Evolutionary conservation across 257 asterid genomes (phyloP), one percentile per base, ranked within the genome.

Genomic region (Solanum tarijense): DNA sequence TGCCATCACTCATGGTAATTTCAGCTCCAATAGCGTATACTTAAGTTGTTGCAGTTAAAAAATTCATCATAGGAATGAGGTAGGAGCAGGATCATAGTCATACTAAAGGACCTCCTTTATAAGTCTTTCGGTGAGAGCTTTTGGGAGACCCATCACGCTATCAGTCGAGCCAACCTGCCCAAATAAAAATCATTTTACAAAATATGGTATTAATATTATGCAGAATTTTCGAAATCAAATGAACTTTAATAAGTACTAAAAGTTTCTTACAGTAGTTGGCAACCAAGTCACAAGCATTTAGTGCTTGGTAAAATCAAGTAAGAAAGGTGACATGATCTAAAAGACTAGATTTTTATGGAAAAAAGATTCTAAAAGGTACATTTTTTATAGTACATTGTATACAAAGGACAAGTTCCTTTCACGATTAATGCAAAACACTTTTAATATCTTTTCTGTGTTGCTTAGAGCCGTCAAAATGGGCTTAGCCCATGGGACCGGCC

Each of bases 61-160:
- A 62, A 2, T 5, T 62, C 16, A 12, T 48, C 3, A 14, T 41
- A 78, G 7, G 35, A 76, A 38, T 36, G 36, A 29, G 20, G n/a
- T 13, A 86, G 9, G 48, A 1, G 7, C 31, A 69, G 38, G 78
- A 46, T 27, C 39, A 34, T 31, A 86, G 52, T 23, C 78, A 52
- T 69, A 87, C 90, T 93, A 92, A 83, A 96, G 89, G 90, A 90
- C 98, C 90, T 95, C 99, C 87, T 94, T 90, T 74, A 97, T 90
- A 83, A 97, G 93, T 90, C 92, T 92, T 83, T 90, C 91, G 0
- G 98, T 93, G 58, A 97, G 95, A 83, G 88, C 94, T 89, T 91
- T 93, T 7, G 99, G 98, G 18, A 97, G 98, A 89, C 99, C 99
- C 99, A 97, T 97, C 88, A 97, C 99, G 46, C 98, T 94, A 89